Base-by-base conservation (phyloP, 2,329 filamentous ascomycete genomes). In the Nigrospora oryzae region DNA sequence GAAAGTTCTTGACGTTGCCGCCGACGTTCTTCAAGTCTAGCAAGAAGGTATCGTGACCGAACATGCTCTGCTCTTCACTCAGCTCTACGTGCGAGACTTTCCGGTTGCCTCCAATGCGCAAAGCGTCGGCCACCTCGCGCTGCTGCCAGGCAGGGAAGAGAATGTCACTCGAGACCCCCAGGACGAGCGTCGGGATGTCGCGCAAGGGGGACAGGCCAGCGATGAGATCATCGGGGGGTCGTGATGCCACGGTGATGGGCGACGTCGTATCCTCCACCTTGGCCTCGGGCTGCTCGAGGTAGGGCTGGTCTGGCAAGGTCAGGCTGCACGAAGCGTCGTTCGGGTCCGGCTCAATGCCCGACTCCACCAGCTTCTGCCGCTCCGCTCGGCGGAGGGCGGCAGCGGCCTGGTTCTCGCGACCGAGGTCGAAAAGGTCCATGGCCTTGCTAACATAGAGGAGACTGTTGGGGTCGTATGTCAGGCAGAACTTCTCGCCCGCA, bases 81-180 rank as follows among this genome's bases (percentile, higher is more conserved):
- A 98, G 70, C 69, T 98, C 93, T 13, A 93, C 78, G 64, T 98
- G 89, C 38, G 82, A 84, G 1, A 98, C 90, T 31, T 77, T 80
- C 49, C 79, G 74, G 58, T 95, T 97, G 1, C 93, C 93, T 0
- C 77, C 78, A 32, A 78, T 75, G 48, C 81, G 79, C 51, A 98
- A 70, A 3, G 91, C 85, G 58, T 91, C 83, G 4, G 90, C 91
- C 49, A 98, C 83, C 65, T 98, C 93, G 43, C 87, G 80, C 69
- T 98, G 93, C 69, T 98, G 93, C 91, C 93, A 98, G 0, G 93
- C 89, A 0, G 93, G 93, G 67, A 98, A 98, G 33, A 98, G 69
- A 41, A 96, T 97, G 61, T 98, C 93, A 56, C 89, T 96, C 0
- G 89, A 88, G 4, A 97, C 93, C 32, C 93, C 93, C 70, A 98